A percentile compares a stretch with the other conserved stretches of the same genome.
Conservation (phyloP, 2,329 filamentous ascomycete species). For the Scytalidium lignicola region DNA sequence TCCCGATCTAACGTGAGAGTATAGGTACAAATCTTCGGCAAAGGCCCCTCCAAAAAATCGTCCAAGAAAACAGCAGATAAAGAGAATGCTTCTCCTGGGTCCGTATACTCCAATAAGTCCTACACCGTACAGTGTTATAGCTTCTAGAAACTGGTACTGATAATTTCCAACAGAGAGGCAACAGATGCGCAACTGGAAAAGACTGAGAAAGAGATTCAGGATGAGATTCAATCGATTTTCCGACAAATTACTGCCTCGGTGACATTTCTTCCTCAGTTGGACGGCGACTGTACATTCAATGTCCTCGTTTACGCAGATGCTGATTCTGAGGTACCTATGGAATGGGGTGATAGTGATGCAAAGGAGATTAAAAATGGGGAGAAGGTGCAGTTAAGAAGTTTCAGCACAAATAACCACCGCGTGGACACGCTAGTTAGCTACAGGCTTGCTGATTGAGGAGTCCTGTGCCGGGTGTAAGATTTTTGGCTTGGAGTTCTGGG, state of each 20-base stretch:
- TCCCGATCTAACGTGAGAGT: neutral
- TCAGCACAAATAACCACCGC: conserved; percentile 89
- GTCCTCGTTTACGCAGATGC: conserved; percentile 96
- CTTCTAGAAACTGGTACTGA: neutral
- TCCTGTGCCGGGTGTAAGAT: neutral
- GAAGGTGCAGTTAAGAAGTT: conserved; percentile 90
- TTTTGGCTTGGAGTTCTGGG: neutral
- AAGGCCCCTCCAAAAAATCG: conserved; percentile 38
- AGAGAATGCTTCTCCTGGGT: conserved; percentile 61
- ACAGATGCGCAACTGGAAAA: conserved; percentile 54
- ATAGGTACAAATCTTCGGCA: conserved; percentile 52
- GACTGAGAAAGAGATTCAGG: conserved; percentile 88
- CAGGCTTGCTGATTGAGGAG: conserved; percentile 46
- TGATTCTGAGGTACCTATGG: conserved; percentile 91
- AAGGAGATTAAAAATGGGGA: conserved; percentile 93
- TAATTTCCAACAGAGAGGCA: conserved; percentile 9
- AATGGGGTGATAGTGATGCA: conserved; percentile 97
- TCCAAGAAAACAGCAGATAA: conserved; percentile 53
- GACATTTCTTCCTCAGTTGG: conserved; percentile 90
- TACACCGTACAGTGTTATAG: neutral
- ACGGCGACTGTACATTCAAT: conserved; percentile 96
- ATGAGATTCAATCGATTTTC: conserved; percentile 94
- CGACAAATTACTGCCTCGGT: conserved; percentile 97
- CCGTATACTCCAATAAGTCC: conserved; percentile 19
- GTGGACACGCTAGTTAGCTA: conserved; percentile 97